A percentile compares a stretch with the other conserved stretches of the same genome.
These are phyloP conservation scores for Pythium sp. DNA, from an alignment of 352 stramenopile genomes.

Conservation along the genomic window DNA sequence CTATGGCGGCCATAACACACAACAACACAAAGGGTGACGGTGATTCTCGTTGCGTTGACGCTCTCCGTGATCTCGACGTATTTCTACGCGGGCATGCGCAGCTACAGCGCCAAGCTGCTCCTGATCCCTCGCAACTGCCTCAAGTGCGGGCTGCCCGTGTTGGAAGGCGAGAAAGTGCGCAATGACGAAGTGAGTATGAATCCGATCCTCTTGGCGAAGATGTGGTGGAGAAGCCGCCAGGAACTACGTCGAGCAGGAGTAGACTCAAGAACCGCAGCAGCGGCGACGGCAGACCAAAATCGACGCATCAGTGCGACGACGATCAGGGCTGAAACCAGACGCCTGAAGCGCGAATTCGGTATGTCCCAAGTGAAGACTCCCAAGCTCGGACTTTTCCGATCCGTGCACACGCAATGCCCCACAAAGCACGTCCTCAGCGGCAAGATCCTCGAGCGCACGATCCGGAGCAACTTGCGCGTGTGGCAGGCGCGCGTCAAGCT, in stretches of 20 bases:
- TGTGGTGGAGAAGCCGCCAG: constrained; percentile 41
- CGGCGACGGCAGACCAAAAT: background rate
- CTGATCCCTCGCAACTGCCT: constrained; percentile 75
- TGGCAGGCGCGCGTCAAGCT: constrained; percentile 78
- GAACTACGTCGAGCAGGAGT: background rate
- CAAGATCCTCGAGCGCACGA: constrained; percentile 55
- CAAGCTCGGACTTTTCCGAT: constrained; percentile 63
- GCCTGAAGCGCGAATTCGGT: constrained; percentile 60
- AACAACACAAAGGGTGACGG: constrained; percentile 36
- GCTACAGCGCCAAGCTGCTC: constrained; percentile 57
- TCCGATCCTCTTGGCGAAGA: constrained; percentile 31
- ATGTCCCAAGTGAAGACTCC: constrained; percentile 75
- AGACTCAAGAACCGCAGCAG: background rate
- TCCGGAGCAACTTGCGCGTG: constrained; percentile 69
- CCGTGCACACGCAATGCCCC: constrained; percentile 48
- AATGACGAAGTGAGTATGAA: constrained; percentile 64
- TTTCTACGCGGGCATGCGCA: constrained; percentile 64
- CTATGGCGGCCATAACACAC: background rate
- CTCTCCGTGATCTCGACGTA: constrained; percentile 54
- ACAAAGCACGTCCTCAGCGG: constrained; percentile 43
- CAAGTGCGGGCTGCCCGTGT: constrained; percentile 55
- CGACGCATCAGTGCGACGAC: background rate
- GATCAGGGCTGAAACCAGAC: constrained; percentile 29
- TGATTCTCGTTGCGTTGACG: constrained; percentile 42
- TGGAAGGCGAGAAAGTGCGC: constrained; percentile 45